A percentile compares a stretch with the other conserved stretches of the same genome.
phyloP scores from a whole-genome alignment of 2,329 filamentous ascomycete genomes.

The Ascocoryne sarcoides region DNA sequence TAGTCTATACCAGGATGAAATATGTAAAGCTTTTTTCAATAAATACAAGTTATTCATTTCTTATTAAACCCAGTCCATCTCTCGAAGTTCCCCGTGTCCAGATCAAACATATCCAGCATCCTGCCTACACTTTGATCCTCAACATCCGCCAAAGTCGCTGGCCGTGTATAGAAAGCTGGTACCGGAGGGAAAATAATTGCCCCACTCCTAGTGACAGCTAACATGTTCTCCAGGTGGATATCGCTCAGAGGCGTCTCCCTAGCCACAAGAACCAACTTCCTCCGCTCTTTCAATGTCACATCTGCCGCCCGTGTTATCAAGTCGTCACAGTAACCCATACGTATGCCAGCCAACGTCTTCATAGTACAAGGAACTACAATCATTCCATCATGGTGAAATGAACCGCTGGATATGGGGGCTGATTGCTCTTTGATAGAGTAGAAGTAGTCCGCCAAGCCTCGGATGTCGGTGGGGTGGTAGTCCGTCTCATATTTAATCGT shows the following conservation, averaged over 20 bases:
- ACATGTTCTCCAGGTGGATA: constrained; percentile 40
- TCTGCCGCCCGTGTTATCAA: constrained; percentile 38
- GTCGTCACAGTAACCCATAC: constrained; percentile 35
- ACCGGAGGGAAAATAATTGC: constrained; percentile 38
- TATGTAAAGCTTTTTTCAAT: no score
- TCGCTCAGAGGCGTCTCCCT: constrained; percentile 38
- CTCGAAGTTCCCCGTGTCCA: constrained; percentile 34
- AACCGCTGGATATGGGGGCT: constrained; percentile 37
- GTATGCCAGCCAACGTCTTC: constrained; percentile 38
- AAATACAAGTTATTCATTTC: no score
- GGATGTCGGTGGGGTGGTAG: constrained; percentile 30
- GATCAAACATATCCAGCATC: constrained; percentile 36
- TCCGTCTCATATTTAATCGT: constrained; percentile 41
- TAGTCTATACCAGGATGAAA: no score
- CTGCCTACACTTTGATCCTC: constrained; percentile 38
- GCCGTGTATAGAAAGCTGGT: constrained; percentile 35
- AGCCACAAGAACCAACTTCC: constrained; percentile 32
- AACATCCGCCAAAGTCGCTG: constrained; percentile 33
- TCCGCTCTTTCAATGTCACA: constrained; percentile 37
- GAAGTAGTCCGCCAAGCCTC: constrained; percentile 31
- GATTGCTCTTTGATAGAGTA: constrained; percentile 37
- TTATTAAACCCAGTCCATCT: constrained; percentile 29
- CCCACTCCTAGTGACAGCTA: constrained; percentile 30
- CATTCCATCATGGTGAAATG: constrained; percentile 38
- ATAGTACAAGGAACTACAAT: constrained; percentile 40